These are phyloP conservation scores for Ceratocystis lukuohia DNA, from an alignment of 2,329 filamentous ascomycete species.

Conservation along the genomic window DNA sequence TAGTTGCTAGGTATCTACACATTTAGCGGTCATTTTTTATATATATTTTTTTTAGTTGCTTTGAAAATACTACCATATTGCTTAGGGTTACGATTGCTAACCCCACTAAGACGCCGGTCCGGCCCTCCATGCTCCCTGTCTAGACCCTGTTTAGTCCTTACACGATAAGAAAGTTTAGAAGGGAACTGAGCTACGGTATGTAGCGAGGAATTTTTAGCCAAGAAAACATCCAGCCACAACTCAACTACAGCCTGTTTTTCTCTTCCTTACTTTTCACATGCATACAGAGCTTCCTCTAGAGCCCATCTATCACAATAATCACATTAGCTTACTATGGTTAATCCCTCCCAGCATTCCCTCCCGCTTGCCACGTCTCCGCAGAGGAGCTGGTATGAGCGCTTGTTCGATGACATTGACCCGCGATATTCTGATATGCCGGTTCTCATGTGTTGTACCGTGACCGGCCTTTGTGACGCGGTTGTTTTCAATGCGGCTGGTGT, in stretches of 20 bases:
- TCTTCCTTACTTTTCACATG: background rate
- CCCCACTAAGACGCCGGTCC: conserved; percentile 4
- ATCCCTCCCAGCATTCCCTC: background rate
- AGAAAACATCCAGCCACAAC: too few relatives aligned
- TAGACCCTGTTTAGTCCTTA: background rate
- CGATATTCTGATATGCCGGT: conserved; percentile 27
- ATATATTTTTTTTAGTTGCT: too few relatives aligned
- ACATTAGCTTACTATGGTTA: background rate
- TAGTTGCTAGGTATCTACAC: too few relatives aligned
- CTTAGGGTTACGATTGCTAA: background rate
- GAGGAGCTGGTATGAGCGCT: conserved; percentile 7
- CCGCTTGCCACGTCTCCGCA: background rate
- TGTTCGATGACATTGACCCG: conserved; percentile 13
- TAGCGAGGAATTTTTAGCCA: too few relatives aligned
- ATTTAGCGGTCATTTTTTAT: too few relatives aligned
- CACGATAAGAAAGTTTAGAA: background rate
- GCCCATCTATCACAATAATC: background rate
- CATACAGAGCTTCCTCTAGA: background rate
- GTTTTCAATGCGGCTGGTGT: conserved; percentile 30
- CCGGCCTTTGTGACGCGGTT: conserved; percentile 31
- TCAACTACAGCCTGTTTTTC: background rate
- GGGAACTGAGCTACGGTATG: too few relatives aligned
- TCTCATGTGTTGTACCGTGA: conserved; percentile 30
- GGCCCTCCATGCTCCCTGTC: background rate
- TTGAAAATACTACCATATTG: background rate